Evolutionary conservation across 257 asterid genomes (phyloP).

Genomic region (Scutellaria baicalensis): DNA sequence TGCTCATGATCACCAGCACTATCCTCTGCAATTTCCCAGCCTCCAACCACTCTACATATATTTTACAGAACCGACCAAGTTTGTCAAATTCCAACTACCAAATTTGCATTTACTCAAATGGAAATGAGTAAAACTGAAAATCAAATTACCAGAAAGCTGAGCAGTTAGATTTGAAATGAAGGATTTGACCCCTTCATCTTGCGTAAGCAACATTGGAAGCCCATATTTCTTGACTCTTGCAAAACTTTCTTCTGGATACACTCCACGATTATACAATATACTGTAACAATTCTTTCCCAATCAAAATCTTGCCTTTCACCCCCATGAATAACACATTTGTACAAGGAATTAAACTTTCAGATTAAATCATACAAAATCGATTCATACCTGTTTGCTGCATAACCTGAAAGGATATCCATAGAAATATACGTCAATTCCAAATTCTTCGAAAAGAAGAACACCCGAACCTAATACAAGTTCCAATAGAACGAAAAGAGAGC

Average conservation of each 20-base stretch:
- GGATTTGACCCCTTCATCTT: slow-evolving; percentile 88
- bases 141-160: slow-evolving; percentile 73
- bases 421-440: slow-evolving; percentile 1
- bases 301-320: background rate
- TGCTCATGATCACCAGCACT: slow-evolving; percentile 93
- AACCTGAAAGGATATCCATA: slow-evolving; percentile 42
- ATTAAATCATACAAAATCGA: background rate
- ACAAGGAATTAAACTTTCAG: too few species aligned
- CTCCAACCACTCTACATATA: slow-evolving; percentile 76
- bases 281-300: slow-evolving; percentile 20
- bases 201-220: slow-evolving; percentile 82
- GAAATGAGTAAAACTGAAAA: background rate
- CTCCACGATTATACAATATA: slow-evolving; percentile 80
- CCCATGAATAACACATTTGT: too few species aligned
- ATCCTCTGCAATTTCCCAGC: slow-evolving; percentile 87
- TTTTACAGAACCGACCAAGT: background rate
- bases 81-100: background rate
- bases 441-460: background rate
- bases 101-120: background rate
- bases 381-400: slow-evolving; percentile 83
- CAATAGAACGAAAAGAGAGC: background rate
- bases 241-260: slow-evolving; percentile 90
- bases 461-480: too few species aligned
- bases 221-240: slow-evolving; percentile 89
- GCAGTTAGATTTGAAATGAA: slow-evolving; percentile 77